Percentiles rank a stretch among this genome's conserved stretches.
These are phyloP conservation scores for Phytophthora sansomeana DNA, from an alignment of 352 stramenopile genomes.

Conservation along the genomic window DNA sequence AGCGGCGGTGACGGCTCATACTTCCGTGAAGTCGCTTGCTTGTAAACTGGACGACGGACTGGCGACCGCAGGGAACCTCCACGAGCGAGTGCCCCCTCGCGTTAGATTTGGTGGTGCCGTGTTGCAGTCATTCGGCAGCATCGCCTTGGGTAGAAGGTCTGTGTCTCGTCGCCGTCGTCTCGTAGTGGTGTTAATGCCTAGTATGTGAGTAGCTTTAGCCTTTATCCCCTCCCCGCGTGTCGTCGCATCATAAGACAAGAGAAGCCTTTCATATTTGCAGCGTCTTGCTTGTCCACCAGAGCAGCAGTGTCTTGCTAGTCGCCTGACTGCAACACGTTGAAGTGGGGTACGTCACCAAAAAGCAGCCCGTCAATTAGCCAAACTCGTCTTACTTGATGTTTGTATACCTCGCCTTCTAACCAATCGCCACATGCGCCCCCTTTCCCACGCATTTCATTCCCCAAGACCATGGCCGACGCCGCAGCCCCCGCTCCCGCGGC, in stretches of 20 bases:
- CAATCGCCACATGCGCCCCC: slow-evolving; percentile 6
- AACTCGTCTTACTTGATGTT: background rate
- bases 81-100: slow-evolving; percentile 32
- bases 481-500: slow-evolving; percentile 4
- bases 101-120: slow-evolving; percentile 42
- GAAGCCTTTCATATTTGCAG: slow-evolving; percentile 34
- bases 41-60: slow-evolving; percentile 27
- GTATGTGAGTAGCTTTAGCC: slow-evolving; percentile 49
- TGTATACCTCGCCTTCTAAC: background rate
- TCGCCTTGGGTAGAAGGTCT: slow-evolving; percentile 21
- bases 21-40: slow-evolving; percentile 12
- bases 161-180: slow-evolving; percentile 19
- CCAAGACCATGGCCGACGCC: slow-evolving; percentile 25
- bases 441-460: slow-evolving; percentile 1
- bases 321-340: slow-evolving; percentile 9
- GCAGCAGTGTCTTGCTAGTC: slow-evolving; percentile 5
- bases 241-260: slow-evolving; percentile 34
- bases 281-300: no score
- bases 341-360: slow-evolving; percentile 14
- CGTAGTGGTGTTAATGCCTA: slow-evolving; percentile 43
- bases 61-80: slow-evolving; percentile 15
- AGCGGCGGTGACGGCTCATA: background rate
- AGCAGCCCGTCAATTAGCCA: slow-evolving; percentile 7
- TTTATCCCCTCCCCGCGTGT: slow-evolving; percentile 24
- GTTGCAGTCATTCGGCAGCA: slow-evolving; percentile 26